Evolutionary conservation across 176 grass and related monocot genomes (phyloP), one percentile per base, ranked within the genome.

Genomic region (Rhynchospora pubera): DNA sequence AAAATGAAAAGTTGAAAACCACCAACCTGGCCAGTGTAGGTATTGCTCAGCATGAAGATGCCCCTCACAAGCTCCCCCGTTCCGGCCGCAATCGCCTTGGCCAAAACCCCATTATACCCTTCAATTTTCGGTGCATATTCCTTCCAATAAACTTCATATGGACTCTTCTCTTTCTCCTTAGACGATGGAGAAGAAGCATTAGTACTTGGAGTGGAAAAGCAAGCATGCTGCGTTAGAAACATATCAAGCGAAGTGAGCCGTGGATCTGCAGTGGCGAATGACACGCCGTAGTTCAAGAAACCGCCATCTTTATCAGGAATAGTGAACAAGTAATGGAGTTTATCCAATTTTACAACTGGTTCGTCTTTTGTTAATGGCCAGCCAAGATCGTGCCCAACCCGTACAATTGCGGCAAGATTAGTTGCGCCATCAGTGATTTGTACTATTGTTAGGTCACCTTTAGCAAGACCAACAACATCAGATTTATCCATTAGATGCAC

Each of bases 321-420:
- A 28, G 95, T 98, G 85, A 94, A 94, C 81, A 98, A 88, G 82
- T 94, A 98, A 86, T 94, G 90, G 57, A 90, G 62, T 11, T 52
- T 72, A 86, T 94, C 95, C 59, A 98, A 79, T 85, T 77, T 93
- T 64, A 98, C 84, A 43, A 98, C 90, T 4, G 95, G 95, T 84
- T 98, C 92, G 81, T 98, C 95, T 81, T 84, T 94, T 45, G 95
- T 87, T 45, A 98, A 62, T 16, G 95, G 95, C 95, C 95, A 98
- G 1, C 90, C 86, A 21, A 98, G 88, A 77, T 90, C 90, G 10
- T 55, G 57, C 16, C 92, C 92, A n/a, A 98, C 84, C 23, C 89
- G 86, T 56, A 91, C 87, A 7, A 92, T 88, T 10, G 90, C 85
- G 12, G 92, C 89, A 59, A 98, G 89, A 2, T 85, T 88, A 18